A percentile compares a stretch with the other conserved stretches of the same genome.
phyloP scores from a whole-genome alignment of 805 yeast species.

The Wickerhamiella spandovensis region DNA sequence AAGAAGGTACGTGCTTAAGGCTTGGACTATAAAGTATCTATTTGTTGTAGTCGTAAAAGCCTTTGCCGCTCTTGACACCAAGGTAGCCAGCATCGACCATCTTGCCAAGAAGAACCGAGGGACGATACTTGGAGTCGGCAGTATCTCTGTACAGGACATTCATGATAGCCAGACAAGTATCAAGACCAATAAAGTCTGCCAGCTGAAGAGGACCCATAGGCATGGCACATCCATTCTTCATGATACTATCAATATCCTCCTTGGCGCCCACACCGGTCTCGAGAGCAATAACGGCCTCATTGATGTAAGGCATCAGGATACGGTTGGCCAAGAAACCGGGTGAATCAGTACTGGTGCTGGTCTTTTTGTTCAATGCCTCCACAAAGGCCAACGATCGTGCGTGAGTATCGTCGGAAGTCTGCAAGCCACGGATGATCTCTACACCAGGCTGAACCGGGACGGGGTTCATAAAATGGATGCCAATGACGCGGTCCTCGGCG shows the following conservation, averaged over 20 bases:
- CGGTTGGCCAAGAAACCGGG: conserved; percentile 35
- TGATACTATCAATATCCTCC: conserved; percentile 32
- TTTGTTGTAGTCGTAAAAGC: conserved; percentile 28
- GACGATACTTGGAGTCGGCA: conserved; percentile 31
- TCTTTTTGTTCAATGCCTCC: conserved; percentile 25
- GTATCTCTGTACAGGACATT: conserved; percentile 29
- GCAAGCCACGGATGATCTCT: conserved; percentile 30
- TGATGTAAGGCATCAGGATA: conserved; percentile 31
- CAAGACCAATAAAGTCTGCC: conserved; percentile 33
- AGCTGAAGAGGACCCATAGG: conserved; percentile 34
- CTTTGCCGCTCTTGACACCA: conserved; percentile 30
- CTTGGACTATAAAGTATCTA: background rate
- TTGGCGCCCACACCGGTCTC: conserved; percentile 30
- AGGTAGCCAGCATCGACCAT: conserved; percentile 32
- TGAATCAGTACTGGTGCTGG: conserved; percentile 27
- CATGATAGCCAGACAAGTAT: conserved; percentile 31
- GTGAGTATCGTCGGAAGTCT: conserved; percentile 27
- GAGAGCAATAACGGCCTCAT: conserved; percentile 29
- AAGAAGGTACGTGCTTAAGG: too few species aligned
- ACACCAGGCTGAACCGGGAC: conserved; percentile 34
- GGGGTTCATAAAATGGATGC: conserved; percentile 34
- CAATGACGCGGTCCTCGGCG: conserved; percentile 30
- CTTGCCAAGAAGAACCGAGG: conserved; percentile 26
- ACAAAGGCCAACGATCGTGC: conserved; percentile 23
- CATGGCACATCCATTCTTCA: conserved; percentile 35